Evolutionary conservation across 208 protist species (phyloP).

Genomic region (Entamoeba dispar): DNA sequence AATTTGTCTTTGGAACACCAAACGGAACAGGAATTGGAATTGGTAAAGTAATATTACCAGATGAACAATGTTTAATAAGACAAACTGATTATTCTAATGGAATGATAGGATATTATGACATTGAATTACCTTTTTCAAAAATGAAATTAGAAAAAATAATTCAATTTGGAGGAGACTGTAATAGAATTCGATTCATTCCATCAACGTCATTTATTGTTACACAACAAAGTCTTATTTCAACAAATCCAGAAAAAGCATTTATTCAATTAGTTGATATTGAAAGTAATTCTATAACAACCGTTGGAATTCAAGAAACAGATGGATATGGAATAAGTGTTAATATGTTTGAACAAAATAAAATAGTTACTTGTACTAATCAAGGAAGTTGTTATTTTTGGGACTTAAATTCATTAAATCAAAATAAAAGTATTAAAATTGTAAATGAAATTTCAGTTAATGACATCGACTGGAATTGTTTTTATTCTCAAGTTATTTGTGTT

Average conservation of each 20-base stretch:
- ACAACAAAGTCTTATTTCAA: background rate
- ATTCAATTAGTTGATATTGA: background rate
- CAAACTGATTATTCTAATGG: background rate
- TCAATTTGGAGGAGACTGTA: background rate
- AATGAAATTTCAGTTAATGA: background rate
- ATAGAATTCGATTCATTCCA: background rate
- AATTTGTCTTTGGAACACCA: background rate
- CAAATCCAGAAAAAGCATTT: background rate
- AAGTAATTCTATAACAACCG: background rate
- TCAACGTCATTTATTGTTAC: background rate
- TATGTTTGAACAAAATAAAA: background rate
- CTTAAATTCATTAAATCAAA: background rate
- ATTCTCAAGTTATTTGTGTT: background rate
- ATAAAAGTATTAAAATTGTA: background rate
- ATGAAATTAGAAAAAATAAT: background rate
- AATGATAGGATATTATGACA: background rate
- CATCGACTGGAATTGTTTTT: background rate
- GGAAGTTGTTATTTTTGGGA: background rate
- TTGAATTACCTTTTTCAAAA: background rate
- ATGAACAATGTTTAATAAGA: background rate
- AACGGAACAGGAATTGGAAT: background rate
- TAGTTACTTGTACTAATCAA: background rate
- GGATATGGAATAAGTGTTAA: background rate
- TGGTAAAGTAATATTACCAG: background rate
- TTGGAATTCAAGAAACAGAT: background rate